Evolutionary conservation across 805 yeast genomes (phyloP).

Genomic region (Myxozyma mucilagina): DNA sequence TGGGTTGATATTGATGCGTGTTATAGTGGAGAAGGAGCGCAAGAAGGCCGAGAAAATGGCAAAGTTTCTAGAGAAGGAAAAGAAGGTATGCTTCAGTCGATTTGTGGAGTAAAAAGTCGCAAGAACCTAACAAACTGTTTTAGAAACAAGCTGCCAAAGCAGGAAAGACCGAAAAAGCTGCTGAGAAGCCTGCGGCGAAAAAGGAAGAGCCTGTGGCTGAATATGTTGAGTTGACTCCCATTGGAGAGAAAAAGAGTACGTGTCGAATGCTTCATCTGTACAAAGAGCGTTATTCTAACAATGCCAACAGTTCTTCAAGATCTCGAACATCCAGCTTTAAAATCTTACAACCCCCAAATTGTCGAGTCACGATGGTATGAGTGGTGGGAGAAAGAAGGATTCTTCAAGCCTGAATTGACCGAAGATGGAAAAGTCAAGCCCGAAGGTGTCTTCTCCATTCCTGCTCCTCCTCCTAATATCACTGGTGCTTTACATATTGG

Average conservation of each 20-base stretch:
- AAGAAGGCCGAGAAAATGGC: constrained; percentile 90
- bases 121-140: not conserved
- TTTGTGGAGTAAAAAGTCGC: not conserved
- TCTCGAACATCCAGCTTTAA: constrained; percentile 87
- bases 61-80: constrained; percentile 82
- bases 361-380: constrained; percentile 97
- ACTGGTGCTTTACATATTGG: constrained; percentile 99
- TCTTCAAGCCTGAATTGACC: constrained; percentile 82
- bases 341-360: constrained; percentile 87
- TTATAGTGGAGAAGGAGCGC: constrained; percentile 70
- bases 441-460: constrained; percentile 83
- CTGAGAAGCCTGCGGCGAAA: constrained; percentile 58
- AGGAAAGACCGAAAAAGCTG: constrained; percentile 44
- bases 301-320: constrained; percentile 55
- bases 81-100: constrained; percentile 46
- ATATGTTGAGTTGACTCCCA: constrained; percentile 75
- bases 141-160: constrained; percentile 50
- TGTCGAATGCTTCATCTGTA: not conserved
- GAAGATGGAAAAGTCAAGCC: constrained; percentile 73
- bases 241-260: constrained; percentile 80
- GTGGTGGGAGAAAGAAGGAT: constrained; percentile 93
- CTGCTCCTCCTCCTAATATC: constrained; percentile 99
- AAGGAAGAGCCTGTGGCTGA: constrained; percentile 76
- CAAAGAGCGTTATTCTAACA: not conserved
- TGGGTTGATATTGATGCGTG: not conserved